Evolutionary conservation across 148 eudicot genomes (phyloP).

Genomic region (Fallopia convolvulus): DNA sequence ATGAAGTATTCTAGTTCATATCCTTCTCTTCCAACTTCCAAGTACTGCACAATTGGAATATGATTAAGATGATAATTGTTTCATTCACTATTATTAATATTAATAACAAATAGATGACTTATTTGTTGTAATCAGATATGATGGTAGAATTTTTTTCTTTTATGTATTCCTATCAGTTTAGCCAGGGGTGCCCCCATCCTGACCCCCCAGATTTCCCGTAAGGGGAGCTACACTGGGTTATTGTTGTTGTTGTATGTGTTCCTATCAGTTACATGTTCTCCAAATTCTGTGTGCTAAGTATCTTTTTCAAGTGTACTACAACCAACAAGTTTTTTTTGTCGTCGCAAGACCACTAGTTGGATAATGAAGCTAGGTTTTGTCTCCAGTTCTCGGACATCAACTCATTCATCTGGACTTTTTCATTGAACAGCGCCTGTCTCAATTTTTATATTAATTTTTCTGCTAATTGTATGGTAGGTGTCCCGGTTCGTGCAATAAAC

Average conservation of each 20-base stretch:
- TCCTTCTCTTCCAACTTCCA: neutral
- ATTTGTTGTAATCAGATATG: neutral
- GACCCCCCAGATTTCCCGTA: no score
- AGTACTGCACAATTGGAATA: neutral
- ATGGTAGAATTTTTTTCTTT: neutral
- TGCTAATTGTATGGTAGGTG: conserved; percentile 27
- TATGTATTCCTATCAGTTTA: neutral
- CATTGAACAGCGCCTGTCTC: neutral
- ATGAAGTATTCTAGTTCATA: neutral
- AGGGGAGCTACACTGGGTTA: no score
- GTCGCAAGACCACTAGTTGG: neutral
- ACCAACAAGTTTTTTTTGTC: neutral
- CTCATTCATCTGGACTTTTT: neutral
- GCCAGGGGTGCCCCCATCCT: no score
- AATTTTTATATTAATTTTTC: conserved; percentile 3
- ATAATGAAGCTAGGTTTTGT: neutral
- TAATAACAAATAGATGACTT: neutral
- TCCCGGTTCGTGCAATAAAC: conserved; percentile 49
- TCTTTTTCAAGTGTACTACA: neutral
- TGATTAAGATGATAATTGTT: neutral
- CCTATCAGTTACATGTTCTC: neutral
- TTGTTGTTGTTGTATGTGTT: no score
- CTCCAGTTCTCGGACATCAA: neutral
- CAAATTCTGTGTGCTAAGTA: neutral
- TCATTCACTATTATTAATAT: neutral